Percentiles rank a stretch among this genome's conserved stretches.
Conservation (phyloP, 1,284 basidiomycete species). For the Fomitopsis palustris region DNA sequence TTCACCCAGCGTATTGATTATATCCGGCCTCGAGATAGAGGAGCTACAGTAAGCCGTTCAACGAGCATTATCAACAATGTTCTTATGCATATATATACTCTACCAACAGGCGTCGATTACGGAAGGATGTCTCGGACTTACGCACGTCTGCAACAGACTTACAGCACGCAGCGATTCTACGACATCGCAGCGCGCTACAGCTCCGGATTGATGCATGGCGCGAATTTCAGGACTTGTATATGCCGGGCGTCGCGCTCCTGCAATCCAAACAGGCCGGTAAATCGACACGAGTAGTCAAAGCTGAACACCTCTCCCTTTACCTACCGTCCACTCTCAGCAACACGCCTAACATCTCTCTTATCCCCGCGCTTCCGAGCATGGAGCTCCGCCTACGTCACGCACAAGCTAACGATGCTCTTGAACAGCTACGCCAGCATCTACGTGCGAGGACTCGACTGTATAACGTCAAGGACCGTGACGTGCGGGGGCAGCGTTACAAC, state of each 20-base stretch:
- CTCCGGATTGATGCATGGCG: background rate
- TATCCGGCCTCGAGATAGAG: background rate
- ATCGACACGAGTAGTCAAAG: background rate
- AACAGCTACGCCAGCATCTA: conserved; percentile 18
- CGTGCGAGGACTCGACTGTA: background rate
- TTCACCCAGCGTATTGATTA: background rate
- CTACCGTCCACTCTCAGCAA: background rate
- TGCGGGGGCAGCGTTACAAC: conserved; percentile 2
- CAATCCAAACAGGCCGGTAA: background rate
- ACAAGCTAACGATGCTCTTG: no score
- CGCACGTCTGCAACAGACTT: background rate
- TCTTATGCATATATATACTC: no score
- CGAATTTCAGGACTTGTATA: background rate
- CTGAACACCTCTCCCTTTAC: background rate
- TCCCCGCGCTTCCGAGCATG: background rate
- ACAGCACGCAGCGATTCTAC: background rate
- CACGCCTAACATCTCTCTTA: background rate
- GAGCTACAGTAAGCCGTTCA: background rate
- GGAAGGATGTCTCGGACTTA: background rate
- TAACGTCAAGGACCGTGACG: conserved; percentile 5
- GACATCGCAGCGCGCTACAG: background rate
- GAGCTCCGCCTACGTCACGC: conserved; percentile 26
- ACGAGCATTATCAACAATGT: background rate
- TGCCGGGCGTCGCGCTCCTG: background rate
- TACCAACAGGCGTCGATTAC: background rate